A percentile compares a stretch with the other conserved stretches of the same genome.
Conservation (phyloP, 2,329 filamentous ascomycete genomes). For the Fusarium praegraminearum region DNA sequence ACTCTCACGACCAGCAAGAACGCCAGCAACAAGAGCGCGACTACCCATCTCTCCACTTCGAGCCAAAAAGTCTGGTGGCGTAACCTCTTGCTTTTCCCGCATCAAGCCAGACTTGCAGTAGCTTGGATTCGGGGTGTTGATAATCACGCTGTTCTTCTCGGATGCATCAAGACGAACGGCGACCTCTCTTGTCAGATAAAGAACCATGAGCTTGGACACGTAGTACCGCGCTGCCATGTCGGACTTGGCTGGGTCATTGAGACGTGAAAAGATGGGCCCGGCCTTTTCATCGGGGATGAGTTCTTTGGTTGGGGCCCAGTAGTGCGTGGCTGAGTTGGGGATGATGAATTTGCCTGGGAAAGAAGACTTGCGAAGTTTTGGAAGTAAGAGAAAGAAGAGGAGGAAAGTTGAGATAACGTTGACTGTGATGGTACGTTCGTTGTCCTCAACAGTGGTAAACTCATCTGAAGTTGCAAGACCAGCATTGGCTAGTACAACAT, state of each 20-base stretch:
- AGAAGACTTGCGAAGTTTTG: constrained; percentile 44
- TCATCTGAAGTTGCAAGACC: constrained; percentile 54
- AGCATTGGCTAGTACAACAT: constrained; percentile 59
- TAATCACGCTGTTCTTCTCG: constrained; percentile 38
- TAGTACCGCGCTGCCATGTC: constrained; percentile 50
- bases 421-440: constrained; percentile 61
- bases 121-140: constrained; percentile 58
- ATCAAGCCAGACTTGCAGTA: constrained; percentile 54
- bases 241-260: constrained; percentile 47
- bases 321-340: constrained; percentile 45
- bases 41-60: constrained; percentile 60
- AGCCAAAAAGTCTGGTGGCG: constrained; percentile 50
- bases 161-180: constrained; percentile 25
- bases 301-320: constrained; percentile 44
- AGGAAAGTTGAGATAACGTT: constrained; percentile 46
- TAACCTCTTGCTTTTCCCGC: constrained; percentile 2
- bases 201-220: constrained; percentile 50
- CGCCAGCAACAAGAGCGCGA: constrained; percentile 48
- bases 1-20: constrained; percentile 49
- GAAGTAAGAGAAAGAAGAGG: constrained; percentile 36
- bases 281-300: constrained; percentile 22
- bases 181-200: constrained; percentile 50
- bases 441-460: constrained; percentile 56
- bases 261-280: constrained; percentile 45
- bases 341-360: constrained; percentile 35